Evolutionary conservation across 2,329 filamentous ascomycete species (phyloP).

Genomic region (Arthrobotrys iridis): DNA sequence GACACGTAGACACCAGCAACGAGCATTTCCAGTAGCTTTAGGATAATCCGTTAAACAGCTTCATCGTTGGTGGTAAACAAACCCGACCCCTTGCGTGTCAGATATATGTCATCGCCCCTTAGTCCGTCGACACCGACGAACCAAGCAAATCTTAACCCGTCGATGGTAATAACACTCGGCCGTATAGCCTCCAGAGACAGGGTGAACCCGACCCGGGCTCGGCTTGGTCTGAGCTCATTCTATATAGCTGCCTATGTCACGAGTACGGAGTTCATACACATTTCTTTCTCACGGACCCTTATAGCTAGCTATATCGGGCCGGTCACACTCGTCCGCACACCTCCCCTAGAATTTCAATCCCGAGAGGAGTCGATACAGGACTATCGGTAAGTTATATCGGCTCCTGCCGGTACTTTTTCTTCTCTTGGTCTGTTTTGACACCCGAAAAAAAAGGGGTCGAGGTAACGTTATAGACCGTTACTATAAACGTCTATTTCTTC

Average conservation of each 20-base stretch:
- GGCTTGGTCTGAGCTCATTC: slow-evolving; percentile 26
- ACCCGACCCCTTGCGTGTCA: slow-evolving; percentile 28
- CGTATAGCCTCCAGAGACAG: not conserved
- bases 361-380: not conserved
- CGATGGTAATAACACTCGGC: slow-evolving; percentile 23
- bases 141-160: not conserved
- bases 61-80: not conserved
- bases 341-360: not conserved
- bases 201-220: not conserved
- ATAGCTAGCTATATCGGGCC: slow-evolving; percentile 14
- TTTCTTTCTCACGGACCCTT: not conserved
- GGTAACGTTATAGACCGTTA: not conserved
- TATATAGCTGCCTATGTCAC: slow-evolving; percentile 29
- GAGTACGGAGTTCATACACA: slow-evolving; percentile 22
- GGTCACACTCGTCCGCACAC: not conserved
- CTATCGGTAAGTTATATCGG: slow-evolving; percentile 22
- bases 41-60: slow-evolving; percentile 2
- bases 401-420: slow-evolving; percentile 3
- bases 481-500: slow-evolving; percentile 2
- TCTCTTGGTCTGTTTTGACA: too few relatives aligned
- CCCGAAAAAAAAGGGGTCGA: not conserved
- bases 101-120: slow-evolving; percentile 17
- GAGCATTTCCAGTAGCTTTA: not conserved
- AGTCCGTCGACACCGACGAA: not conserved
- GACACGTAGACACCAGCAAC: slow-evolving; percentile 37